Evolutionary conservation across 2,329 filamentous ascomycete species (phyloP), one percentile per base, ranked within the genome.

Genomic region (Cordyceps fumosorosea): DNA sequence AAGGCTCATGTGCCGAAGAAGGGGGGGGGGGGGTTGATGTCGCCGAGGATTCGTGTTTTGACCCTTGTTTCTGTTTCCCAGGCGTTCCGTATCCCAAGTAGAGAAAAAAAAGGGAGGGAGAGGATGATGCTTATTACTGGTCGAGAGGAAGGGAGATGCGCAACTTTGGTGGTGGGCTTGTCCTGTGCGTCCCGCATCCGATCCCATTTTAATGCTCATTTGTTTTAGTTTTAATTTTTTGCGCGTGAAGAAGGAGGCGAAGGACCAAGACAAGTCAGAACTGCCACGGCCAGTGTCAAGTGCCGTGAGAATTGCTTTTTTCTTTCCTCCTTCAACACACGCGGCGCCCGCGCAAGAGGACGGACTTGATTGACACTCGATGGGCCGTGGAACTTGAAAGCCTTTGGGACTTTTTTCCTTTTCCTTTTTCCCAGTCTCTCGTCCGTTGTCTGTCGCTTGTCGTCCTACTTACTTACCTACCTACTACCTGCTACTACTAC

Each of bases 291-390:
- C 34, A 37, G 34, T 37, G 34, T 12, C 34, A 37, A 50, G 47
- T 44, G 24, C 29, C 56, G 32, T 26, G 29, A 59, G 47, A 51
- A 59, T 59, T 59, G 47, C 24, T 59, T 22, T 29, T 29, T 50
- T 57, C 45, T 40, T 42, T 24, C 32, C 45, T 59, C 56, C n/a
- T 58, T 51, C 56, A 59, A 26, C 45, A 59, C 52, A 16, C 54
- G 18, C 42, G 40, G 40, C 40, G 18, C 40, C 40, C 40, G 40
- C 40, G 40, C 40, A 44, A 44, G 34, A 37, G 34, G 34, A 37
- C 11, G 29, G 29, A 29, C 8, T 29, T 29, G 29, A 29, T 29
- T 29, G 29, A 42, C 37, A 42, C 16, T 44, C 8, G 40, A 44
- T 4, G 16, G 16, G 16, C 34, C 12, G 10, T 37, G 34, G 34